Conservation (phyloP, 108 stramenopile genomes). For the Poteriospumella lacustris region DNA sequence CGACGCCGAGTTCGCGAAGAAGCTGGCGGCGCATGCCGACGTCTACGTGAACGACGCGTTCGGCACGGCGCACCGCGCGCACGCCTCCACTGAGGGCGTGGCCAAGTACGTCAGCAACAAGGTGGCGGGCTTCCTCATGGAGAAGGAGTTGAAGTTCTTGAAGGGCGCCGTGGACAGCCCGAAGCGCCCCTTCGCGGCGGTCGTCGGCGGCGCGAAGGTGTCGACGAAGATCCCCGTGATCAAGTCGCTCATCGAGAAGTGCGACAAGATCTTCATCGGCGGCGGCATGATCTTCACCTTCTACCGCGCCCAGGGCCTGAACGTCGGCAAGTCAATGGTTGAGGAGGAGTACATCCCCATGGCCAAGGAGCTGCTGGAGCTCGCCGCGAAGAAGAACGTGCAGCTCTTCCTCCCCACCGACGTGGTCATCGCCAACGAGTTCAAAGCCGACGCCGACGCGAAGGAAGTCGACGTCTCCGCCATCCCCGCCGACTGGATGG, state of each 20-base stretch:
- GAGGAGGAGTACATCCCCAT: slow-evolving; percentile 87
- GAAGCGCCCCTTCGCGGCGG: slow-evolving; percentile 86
- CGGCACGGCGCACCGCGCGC: slow-evolving; percentile 97
- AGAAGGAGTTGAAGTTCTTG: slow-evolving; percentile 94
- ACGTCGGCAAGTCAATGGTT: slow-evolving; percentile 74
- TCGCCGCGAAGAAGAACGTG: slow-evolving; percentile 90
- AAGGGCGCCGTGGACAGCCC: slow-evolving; percentile 91
- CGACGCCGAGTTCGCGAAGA: slow-evolving; percentile 64
- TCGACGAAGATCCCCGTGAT: slow-evolving; percentile 96
- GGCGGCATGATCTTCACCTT: slow-evolving; percentile 99
- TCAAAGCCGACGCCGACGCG: slow-evolving; percentile 72
- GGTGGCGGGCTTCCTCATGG: slow-evolving; percentile 75
- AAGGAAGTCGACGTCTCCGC: slow-evolving; percentile 72
- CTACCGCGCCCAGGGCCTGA: slow-evolving; percentile 83
- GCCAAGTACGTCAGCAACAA: slow-evolving; percentile 62
- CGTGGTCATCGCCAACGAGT: slow-evolving; percentile 83
- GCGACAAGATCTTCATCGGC: slow-evolving; percentile 73
- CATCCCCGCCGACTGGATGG: slow-evolving; percentile 93
- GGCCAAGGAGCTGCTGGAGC: slow-evolving; percentile 75
- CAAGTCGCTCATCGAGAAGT: slow-evolving; percentile 88
- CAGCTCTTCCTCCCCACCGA: slow-evolving; percentile 85
- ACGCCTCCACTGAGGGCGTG: slow-evolving; percentile 93
- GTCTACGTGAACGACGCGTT: slow-evolving; percentile 99
- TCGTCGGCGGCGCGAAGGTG: slow-evolving; percentile 98
- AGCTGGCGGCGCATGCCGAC: slow-evolving; percentile 77